These are phyloP conservation scores for Fusarium abutilonis DNA, from an alignment of 2,329 filamentous ascomycete species.

Conservation along the genomic window DNA sequence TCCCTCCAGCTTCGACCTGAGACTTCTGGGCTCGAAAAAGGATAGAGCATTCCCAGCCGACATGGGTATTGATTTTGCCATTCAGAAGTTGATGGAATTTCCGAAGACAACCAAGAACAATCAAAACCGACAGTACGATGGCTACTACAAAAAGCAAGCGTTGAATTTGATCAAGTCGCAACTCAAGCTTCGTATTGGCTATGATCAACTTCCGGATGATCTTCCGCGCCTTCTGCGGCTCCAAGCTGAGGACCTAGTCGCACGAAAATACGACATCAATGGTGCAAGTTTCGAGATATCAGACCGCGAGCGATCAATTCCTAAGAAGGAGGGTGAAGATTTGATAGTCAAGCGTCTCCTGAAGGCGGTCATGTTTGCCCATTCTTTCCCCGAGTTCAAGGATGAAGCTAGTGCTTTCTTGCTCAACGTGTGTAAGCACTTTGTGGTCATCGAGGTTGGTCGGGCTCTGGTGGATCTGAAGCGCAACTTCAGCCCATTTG, in stretches of 20 bases:
- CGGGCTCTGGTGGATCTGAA: conserved; percentile 83
- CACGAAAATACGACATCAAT: conserved; percentile 76
- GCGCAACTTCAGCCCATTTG: conserved; percentile 80
- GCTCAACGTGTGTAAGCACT: conserved; percentile 84
- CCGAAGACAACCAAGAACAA: conserved; percentile 68
- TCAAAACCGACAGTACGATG: conserved; percentile 72
- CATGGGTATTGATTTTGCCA: conserved; percentile 87
- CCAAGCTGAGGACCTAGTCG: conserved; percentile 85
- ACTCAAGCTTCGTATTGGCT: conserved; percentile 88
- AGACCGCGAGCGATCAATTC: conserved; percentile 82
- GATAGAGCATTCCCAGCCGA: conserved; percentile 88
- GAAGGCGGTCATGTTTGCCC: conserved; percentile 87
- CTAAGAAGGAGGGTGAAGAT: conserved; percentile 88
- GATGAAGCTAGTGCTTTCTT: conserved; percentile 80
- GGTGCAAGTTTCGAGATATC: conserved; percentile 76
- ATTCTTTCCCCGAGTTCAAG: conserved; percentile 82
- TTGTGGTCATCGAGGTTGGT: conserved; percentile 89
- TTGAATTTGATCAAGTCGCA: conserved; percentile 88
- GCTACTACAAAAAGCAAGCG: conserved; percentile 92
- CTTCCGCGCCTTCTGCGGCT: conserved; percentile 84
- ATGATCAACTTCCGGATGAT: conserved; percentile 89
- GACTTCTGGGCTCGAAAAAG: conserved; percentile 87
- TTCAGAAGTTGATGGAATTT: conserved; percentile 85
- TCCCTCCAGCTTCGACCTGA: conserved; percentile 84
- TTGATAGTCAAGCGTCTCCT: conserved; percentile 83